These are phyloP conservation scores for Westerdykella sp. DNA, from an alignment of 2,329 filamentous ascomycete species.

Conservation along the genomic window DNA sequence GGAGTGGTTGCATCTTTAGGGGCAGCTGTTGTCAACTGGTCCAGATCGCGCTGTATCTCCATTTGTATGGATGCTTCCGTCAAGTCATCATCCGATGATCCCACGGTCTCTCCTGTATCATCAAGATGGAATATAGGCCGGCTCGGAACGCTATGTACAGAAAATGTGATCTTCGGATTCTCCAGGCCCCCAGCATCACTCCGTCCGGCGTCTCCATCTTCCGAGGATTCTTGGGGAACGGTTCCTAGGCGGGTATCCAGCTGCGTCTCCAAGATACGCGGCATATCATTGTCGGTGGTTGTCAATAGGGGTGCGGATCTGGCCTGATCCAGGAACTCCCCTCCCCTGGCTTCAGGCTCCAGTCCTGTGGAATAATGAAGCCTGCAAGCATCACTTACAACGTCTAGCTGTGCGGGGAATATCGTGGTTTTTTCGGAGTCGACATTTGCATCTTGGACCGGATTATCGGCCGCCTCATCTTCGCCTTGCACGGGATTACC, in stretches of 20 bases:
- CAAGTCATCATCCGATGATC: conserved; percentile 15
- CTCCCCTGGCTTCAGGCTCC: conserved; percentile 1
- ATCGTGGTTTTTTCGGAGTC: too few species aligned
- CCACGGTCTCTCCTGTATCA: neutral
- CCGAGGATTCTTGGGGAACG: too few species aligned
- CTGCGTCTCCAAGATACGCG: too few species aligned
- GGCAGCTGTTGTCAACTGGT: neutral
- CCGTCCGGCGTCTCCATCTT: neutral
- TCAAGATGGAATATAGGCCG: neutral
- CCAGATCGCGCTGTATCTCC: conserved; percentile 20
- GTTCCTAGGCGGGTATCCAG: too few species aligned
- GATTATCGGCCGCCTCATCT: too few species aligned
- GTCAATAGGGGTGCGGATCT: neutral
- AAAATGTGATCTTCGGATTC: conserved; percentile 9
- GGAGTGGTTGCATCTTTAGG: too few species aligned
- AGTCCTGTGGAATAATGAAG: too few species aligned
- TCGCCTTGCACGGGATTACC: too few species aligned
- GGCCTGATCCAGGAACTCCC: neutral
- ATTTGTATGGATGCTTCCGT: conserved; percentile 29
- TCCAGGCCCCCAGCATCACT: conserved; percentile 4
- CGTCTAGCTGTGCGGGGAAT: too few species aligned
- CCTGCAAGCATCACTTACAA: too few species aligned
- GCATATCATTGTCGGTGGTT: neutral
- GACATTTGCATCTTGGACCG: too few species aligned
- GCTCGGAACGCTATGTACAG: too few species aligned